Base-by-base conservation (phyloP, 805 yeast genomes). In the Ogataea sp. region DNA sequence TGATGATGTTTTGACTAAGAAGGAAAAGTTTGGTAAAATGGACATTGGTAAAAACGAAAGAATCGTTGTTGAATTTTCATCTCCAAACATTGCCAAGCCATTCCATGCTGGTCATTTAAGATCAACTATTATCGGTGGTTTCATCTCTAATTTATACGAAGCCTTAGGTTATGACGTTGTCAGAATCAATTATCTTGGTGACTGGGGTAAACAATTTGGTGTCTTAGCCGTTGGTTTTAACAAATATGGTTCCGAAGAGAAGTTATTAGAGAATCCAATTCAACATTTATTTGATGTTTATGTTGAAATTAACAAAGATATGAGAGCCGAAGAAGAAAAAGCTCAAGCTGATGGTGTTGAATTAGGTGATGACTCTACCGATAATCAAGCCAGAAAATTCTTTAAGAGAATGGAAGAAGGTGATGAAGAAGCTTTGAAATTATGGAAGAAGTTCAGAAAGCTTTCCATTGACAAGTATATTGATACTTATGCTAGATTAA, bases 161-260 rank as follows among this genome's bases (percentile, higher is more conserved):
- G 80, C 77, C 50, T 70, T 81, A 42, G 98, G 97, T 35, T 93
- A 90, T 85, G 75, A 86, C n/a, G 98, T 93, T 34, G 65, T 74
- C 49, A 78, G 97, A 66, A 73, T 90, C 70, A 93, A 93, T 70
- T 93, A 93, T 64, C 72, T 93, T 49, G 99, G 99, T 55, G 99
- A 93, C 66, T 93, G 98, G 98, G 99, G 99, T 42, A 93, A 93
- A 66, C 99, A 93, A 69, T 93, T 90, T 56, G 99, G 98, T 63
- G 62, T 93, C 34, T 72, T 93, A 51, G 98, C 97, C 20, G 83
- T 93, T 45, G 99, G 97, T 35, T 93, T 82, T 62, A 75, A 78
- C 41, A 78, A 75, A 55, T 93, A 83, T 58, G 99, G 99, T 37
- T 64, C 72, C 45, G 95, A 83, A 58, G 84, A 80, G 54, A 66